These are phyloP conservation scores for Phytophthora europaea DNA, from an alignment of 352 stramenopile genomes.

Conservation along the genomic window DNA sequence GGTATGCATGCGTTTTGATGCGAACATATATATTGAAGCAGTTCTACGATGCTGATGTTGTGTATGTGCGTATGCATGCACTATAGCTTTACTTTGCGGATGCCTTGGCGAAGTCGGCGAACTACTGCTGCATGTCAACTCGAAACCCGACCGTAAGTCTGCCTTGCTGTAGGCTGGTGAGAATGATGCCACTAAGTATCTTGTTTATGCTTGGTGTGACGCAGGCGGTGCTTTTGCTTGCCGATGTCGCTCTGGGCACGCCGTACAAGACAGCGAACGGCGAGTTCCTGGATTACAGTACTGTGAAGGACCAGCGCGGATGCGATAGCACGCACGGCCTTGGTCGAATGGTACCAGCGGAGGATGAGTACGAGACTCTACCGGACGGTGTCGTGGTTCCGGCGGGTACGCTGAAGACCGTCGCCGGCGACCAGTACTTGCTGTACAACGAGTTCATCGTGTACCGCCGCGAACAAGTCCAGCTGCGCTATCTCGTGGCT, in stretches of 20 bases:
- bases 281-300: slow-evolving; percentile 42
- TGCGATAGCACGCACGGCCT: slow-evolving; percentile 47
- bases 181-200: neutral
- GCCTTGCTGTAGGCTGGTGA: neutral
- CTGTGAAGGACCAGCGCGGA: slow-evolving; percentile 24
- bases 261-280: slow-evolving; percentile 24
- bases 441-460: slow-evolving; percentile 66
- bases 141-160: slow-evolving; percentile 36
- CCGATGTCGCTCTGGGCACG: slow-evolving; percentile 51
- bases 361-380: slow-evolving; percentile 36
- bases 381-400: slow-evolving; percentile 52
- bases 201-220: neutral
- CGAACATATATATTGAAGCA: neutral
- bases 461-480: slow-evolving; percentile 55
- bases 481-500: slow-evolving; percentile 48
- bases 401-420: slow-evolving; percentile 33
- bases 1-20: slow-evolving; percentile 23
- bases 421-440: slow-evolving; percentile 30
- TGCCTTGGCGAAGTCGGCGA: slow-evolving; percentile 56
- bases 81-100: slow-evolving; percentile 79
- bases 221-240: slow-evolving; percentile 46
- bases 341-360: slow-evolving; percentile 40
- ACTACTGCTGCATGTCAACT: slow-evolving; percentile 60
- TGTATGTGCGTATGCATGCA: neutral
- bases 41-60: neutral